Evolutionary conservation across 202 grass and related monocot species (phyloP).

Genomic region (Carex arenaria): DNA sequence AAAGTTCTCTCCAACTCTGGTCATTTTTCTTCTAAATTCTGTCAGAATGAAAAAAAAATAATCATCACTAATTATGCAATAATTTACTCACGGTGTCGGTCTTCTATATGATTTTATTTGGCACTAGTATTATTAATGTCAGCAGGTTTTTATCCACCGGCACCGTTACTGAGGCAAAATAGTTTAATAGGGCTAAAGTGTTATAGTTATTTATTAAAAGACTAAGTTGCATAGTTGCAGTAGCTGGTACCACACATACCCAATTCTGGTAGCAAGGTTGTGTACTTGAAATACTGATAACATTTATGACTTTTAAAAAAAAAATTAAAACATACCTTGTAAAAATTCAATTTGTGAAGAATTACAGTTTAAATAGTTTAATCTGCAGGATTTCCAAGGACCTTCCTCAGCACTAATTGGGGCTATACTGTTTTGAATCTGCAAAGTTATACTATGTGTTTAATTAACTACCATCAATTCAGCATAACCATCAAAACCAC

Average conservation of each 20-base stretch:
- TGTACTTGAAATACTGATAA: not conserved
- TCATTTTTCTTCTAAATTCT: conserved; percentile 72
- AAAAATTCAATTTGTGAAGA: conserved; percentile 51
- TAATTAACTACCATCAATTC: not conserved
- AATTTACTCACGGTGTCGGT: not conserved
- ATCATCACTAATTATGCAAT: not conserved
- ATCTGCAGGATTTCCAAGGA: conserved; percentile 55
- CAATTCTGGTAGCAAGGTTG: not conserved
- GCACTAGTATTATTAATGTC: not conserved
- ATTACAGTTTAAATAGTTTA: conserved; percentile 53
- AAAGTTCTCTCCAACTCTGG: conserved; percentile 26
- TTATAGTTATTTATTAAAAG: too few relatives aligned
- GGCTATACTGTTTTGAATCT: conserved; percentile 67
- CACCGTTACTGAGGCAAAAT: not conserved
- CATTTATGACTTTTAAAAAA: not conserved
- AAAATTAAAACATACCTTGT: conserved; percentile 40
- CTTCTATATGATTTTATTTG: not conserved
- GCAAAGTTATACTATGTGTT: not conserved
- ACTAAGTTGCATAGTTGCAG: not conserved
- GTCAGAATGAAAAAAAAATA: not conserved
- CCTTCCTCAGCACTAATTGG: conserved; percentile 32
- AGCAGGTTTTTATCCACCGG: not conserved
- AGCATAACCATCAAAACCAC: not conserved
- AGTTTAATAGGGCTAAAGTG: not conserved
- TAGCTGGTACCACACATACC: not conserved